These are phyloP conservation scores for Wallacemonas sp. DNA, from an alignment of 208 protist genomes.

Conservation along the genomic window DNA sequence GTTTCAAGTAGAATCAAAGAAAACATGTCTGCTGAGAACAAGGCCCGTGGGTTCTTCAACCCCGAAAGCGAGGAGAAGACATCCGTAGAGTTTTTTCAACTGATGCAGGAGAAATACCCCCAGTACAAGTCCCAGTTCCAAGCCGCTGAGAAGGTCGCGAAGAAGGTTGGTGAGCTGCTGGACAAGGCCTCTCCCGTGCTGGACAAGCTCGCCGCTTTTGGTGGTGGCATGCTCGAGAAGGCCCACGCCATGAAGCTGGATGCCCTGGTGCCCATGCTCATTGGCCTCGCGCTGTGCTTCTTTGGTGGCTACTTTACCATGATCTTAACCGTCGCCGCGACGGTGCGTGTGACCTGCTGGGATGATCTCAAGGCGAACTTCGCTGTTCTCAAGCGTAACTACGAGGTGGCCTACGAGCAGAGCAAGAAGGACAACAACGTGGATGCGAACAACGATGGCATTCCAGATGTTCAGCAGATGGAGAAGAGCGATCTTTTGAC, in stretches of 20 bases:
- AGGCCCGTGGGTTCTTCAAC: conserved; percentile 14
- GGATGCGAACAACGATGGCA: conserved; percentile 49
- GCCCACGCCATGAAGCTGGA: conserved; percentile 29
- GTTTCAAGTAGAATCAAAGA: background rate
- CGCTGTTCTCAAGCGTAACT: conserved; percentile 58
- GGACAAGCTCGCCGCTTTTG: conserved; percentile 20
- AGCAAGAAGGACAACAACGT: conserved; percentile 54
- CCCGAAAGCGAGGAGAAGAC: conserved; percentile 13
- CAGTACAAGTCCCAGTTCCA: conserved; percentile 30
- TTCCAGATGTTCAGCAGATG: conserved; percentile 54
- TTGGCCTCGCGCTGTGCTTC: conserved; percentile 76
- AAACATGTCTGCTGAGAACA: conserved; percentile 12
- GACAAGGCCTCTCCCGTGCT: conserved; percentile 27
- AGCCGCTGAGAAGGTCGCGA: conserved; percentile 20
- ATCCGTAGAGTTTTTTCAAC: conserved; percentile 31
- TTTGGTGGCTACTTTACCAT: conserved; percentile 81
- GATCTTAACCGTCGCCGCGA: conserved; percentile 70
- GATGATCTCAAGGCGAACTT: conserved; percentile 45
- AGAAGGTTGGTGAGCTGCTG: conserved; percentile 22
- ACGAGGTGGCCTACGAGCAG: conserved; percentile 47
- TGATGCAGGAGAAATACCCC: conserved; percentile 50
- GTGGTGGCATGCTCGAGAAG: conserved; percentile 15
- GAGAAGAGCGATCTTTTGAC: conserved; percentile 41
- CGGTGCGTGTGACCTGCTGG: conserved; percentile 72
- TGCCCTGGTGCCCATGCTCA: conserved; percentile 45